phyloP scores from a whole-genome alignment of 1,139 yeast genomes.

The Suhomyces ambrosiae region DNA sequence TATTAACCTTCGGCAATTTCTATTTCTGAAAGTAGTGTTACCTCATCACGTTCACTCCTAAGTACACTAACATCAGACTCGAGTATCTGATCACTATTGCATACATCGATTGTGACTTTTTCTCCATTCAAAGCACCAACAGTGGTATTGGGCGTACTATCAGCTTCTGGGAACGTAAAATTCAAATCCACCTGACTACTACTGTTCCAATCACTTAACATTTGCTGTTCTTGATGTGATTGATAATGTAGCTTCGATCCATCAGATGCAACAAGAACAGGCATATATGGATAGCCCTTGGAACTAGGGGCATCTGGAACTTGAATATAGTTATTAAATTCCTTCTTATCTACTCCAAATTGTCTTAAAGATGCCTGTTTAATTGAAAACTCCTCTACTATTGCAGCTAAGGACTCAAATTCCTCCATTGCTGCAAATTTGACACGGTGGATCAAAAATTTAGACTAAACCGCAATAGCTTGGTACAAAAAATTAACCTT shows the following conservation, averaged over 20 bases:
- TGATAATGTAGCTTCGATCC: neutral
- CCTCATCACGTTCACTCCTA: no score
- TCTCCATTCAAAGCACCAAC: neutral
- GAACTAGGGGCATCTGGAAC: slow-evolving; percentile 3
- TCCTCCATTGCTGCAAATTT: slow-evolving; percentile 20
- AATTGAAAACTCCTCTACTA: slow-evolving; percentile 23
- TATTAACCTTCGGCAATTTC: no score
- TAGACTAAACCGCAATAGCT: neutral
- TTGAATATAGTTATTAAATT: slow-evolving; percentile 12
- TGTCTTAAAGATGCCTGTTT: slow-evolving; percentile 21
- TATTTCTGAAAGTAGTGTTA: no score
- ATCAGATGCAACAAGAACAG: slow-evolving; percentile 8
- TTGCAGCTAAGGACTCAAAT: slow-evolving; percentile 24
- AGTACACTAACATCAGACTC: no score
- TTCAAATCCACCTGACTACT: neutral
- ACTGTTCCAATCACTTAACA: neutral
- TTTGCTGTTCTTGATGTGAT: neutral
- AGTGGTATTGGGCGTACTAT: neutral
- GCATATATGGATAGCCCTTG: slow-evolving; percentile 8
- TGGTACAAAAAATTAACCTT: no score
- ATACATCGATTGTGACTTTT: neutral
- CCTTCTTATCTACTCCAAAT: slow-evolving; percentile 20
- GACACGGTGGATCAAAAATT: neutral
- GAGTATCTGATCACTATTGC: neutral
- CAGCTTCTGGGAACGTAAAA: neutral